Evolutionary conservation across 371 early-diverging fungal species (phyloP).

Genomic region (Rhizopus sp.): DNA sequence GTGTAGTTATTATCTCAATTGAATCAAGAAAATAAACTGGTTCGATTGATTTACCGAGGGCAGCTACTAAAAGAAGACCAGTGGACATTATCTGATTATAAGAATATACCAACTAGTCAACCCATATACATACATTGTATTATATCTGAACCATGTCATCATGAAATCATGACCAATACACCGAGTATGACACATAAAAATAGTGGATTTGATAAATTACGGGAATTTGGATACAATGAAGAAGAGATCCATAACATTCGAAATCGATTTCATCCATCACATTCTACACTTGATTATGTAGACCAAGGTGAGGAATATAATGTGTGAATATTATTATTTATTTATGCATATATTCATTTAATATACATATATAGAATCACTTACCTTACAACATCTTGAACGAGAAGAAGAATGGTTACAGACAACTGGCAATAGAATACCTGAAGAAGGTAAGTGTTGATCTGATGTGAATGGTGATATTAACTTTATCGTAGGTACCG

Average conservation of each 20-base stretch:
- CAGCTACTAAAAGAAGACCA: conserved; percentile 17
- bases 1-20: background rate
- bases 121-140: conserved; percentile 19
- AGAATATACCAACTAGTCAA: background rate
- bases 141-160: conserved; percentile 13
- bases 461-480: background rate
- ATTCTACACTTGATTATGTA: conserved; percentile 13
- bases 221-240: conserved; percentile 29
- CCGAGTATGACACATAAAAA: background rate
- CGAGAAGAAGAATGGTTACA: conserved; percentile 24
- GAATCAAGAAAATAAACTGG: conserved; percentile 9
- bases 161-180: background rate
- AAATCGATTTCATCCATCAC: conserved; percentile 19
- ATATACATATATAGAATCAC: conserved; percentile 9
- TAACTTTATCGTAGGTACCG: conserved; percentile 36
- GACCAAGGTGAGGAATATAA: conserved; percentile 17
- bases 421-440: conserved; percentile 10
- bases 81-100: conserved; percentile 14
- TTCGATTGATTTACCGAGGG: conserved; percentile 23
- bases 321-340: background rate
- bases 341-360: background rate
- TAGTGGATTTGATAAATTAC: conserved; percentile 23
- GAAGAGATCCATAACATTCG: conserved; percentile 30
- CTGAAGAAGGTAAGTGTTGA: conserved; percentile 19
- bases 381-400: conserved; percentile 9